phyloP scores from a whole-genome alignment of 768 basidiomycete species.

The Omphalotus guepiniiformis region DNA sequence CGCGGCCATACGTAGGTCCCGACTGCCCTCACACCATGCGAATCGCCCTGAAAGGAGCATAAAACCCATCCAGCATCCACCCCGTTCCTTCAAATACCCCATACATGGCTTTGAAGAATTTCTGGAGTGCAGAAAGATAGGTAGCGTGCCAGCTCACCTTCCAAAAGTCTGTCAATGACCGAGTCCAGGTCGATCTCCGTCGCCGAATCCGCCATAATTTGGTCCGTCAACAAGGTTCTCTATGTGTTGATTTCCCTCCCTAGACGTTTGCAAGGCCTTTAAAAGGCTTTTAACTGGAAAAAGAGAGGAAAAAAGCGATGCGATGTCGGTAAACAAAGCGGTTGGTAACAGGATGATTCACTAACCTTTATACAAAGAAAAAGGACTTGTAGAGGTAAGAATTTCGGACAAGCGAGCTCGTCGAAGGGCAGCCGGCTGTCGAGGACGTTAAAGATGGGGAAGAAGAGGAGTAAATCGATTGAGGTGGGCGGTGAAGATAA shows the following conservation, averaged over 20 bases:
- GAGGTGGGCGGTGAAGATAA: constrained; percentile 45
- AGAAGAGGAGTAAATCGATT: constrained; percentile 38
- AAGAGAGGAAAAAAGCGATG: constrained; percentile 14
- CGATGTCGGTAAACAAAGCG: background rate
- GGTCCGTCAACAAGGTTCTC: background rate
- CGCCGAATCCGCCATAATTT: constrained; percentile 68
- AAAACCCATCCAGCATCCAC: background rate
- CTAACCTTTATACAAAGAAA: constrained; percentile 4
- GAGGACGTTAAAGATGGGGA: constrained; percentile 14
- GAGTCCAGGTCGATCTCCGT: constrained; percentile 99
- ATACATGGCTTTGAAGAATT: background rate
- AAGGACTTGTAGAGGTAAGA: constrained; percentile 2
- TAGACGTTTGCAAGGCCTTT: background rate
- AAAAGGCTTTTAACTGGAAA: background rate
- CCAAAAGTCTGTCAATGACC: constrained; percentile 96
- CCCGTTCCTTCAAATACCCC: background rate
- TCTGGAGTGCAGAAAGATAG: constrained; percentile 1
- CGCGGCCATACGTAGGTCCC: too few species aligned
- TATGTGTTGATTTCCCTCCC: background rate
- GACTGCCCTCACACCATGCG: too few species aligned
- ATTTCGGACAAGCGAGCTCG: constrained; percentile 7
- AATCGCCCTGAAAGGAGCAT: too few species aligned
- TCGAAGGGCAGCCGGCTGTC: constrained; percentile 27
- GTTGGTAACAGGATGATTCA: background rate
- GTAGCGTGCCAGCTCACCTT: constrained; percentile 64